Percentiles rank a stretch among this genome's conserved stretches.
These are phyloP conservation scores for Fusarium sarcochroum DNA, from an alignment of 2,329 filamentous ascomycete genomes.

Conservation along the genomic window DNA sequence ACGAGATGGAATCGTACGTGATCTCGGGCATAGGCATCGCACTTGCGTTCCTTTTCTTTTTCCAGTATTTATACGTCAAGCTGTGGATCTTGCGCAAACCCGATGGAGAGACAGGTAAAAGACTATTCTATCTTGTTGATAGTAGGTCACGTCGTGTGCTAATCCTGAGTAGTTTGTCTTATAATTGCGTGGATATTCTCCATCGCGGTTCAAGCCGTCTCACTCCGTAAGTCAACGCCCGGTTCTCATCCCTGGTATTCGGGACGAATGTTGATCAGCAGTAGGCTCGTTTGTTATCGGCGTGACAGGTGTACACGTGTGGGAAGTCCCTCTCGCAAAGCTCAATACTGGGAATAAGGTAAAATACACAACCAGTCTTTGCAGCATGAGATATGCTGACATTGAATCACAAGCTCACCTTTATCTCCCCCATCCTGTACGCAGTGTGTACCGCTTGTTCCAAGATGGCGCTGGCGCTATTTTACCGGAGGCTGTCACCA, in stretches of 20 bases:
- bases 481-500: constrained; percentile 56
- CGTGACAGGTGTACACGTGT: constrained; percentile 49
- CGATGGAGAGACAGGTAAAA: constrained; percentile 40
- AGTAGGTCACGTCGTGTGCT: not conserved
- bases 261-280: not conserved
- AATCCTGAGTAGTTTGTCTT: constrained; percentile 30
- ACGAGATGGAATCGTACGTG: constrained; percentile 40
- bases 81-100: constrained; percentile 38
- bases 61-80: constrained; percentile 47
- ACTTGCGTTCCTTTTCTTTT: constrained; percentile 42
- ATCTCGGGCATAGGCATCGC: constrained; percentile 37
- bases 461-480: constrained; percentile 56
- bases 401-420: constrained; percentile 37
- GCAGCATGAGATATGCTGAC: not conserved
- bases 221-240: constrained; percentile 28
- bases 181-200: constrained; percentile 42
- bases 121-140: not conserved
- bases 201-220: constrained; percentile 32
- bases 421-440: constrained; percentile 42
- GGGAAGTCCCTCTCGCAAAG: constrained; percentile 49
- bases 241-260: too few relatives aligned
- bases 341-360: constrained; percentile 32
- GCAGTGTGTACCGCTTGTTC: constrained; percentile 51
- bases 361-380: accelerated
- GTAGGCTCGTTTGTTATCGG: constrained; percentile 32